A percentile compares a stretch with the other conserved stretches of the same genome.
Evolutionary conservation across 1,284 basidiomycete genomes (phyloP).

Genomic region (Leccinum solheimii): DNA sequence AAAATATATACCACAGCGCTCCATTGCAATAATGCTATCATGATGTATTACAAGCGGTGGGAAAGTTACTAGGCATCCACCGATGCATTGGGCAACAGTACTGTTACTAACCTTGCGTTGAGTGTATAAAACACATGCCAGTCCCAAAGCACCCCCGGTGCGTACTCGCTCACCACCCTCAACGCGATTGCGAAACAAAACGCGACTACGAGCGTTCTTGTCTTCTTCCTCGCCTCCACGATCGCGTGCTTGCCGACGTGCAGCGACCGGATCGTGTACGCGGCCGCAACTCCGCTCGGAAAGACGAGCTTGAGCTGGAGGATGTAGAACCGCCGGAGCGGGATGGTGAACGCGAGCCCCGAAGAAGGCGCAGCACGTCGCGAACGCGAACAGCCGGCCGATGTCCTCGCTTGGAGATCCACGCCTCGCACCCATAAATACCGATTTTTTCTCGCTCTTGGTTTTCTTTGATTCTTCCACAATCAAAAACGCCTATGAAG

Average conservation of each 20-base stretch:
- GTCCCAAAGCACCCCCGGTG: constrained; percentile 43
- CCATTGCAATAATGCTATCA: too few relatives aligned
- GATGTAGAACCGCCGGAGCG: constrained; percentile 66
- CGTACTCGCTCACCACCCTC: constrained; percentile 61
- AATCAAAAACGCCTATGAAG: too few relatives aligned
- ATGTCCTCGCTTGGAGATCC: constrained; percentile 40
- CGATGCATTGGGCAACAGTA: too few relatives aligned
- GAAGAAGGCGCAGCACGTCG: constrained; percentile 27
- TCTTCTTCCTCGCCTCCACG: constrained; percentile 59
- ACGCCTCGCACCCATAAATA: too few relatives aligned
- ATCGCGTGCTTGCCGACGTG: constrained; percentile 55
- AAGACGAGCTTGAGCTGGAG: constrained; percentile 69
- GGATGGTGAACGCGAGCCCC: constrained; percentile 55
- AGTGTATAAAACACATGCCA: constrained; percentile 6
- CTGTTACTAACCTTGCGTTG: not conserved
- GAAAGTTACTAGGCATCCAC: too few relatives aligned
- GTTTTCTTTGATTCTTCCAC: too few relatives aligned
- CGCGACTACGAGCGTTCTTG: constrained; percentile 36
- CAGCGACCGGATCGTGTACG: constrained; percentile 67
- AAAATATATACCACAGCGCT: too few relatives aligned
- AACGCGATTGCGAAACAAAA: constrained; percentile 51
- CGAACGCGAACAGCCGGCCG: constrained; percentile 63
- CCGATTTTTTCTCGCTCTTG: too few relatives aligned
- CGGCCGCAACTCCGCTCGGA: constrained; percentile 69
- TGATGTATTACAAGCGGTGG: too few relatives aligned